phyloP scores from a whole-genome alignment of 164 flowering plant genomes.

The Nymphaea thermarum region DNA sequence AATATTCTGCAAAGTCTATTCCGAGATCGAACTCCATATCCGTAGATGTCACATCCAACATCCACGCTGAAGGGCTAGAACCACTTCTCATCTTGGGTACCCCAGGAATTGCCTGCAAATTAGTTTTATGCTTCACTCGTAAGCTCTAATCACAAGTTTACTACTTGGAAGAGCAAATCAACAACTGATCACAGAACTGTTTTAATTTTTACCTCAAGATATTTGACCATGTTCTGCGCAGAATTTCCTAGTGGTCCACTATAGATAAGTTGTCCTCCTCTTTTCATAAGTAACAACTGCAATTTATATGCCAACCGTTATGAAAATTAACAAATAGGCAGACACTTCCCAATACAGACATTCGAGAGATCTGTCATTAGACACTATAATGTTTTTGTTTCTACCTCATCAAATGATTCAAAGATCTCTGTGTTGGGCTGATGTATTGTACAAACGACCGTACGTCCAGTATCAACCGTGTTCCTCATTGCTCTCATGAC shows the following conservation, averaged over 20 bases:
- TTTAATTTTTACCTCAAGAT: constrained; percentile 7
- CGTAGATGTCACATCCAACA: constrained; percentile 15
- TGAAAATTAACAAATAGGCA: not conserved
- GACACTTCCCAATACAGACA: not conserved
- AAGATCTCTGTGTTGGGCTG: constrained; percentile 97
- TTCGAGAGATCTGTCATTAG: not conserved
- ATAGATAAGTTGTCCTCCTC: constrained; percentile 12
- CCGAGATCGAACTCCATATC: constrained; percentile 13
- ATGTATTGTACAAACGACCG: constrained; percentile 94
- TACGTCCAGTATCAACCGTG: constrained; percentile 92
- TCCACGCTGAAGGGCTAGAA: constrained; percentile 22
- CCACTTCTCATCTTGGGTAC: constrained; percentile 65
- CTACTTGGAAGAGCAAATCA: not conserved
- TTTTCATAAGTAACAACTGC: constrained; percentile 12
- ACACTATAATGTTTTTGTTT: not conserved
- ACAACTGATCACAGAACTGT: not conserved
- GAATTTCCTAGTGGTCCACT: constrained; percentile 7
- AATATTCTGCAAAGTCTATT: constrained; percentile 15
- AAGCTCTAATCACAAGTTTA: not conserved
- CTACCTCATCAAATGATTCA: constrained; percentile 91
- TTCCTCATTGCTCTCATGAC: constrained; percentile 95
- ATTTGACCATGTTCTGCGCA: constrained; percentile 6
- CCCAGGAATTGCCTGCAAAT: constrained; percentile 11
- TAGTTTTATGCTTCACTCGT: not conserved
- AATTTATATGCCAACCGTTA: not conserved